Evolutionary conservation across 2,329 filamentous ascomycete genomes (phyloP), one percentile per base, ranked within the genome.

Genomic region (Salinomyces thailandicus): DNA sequence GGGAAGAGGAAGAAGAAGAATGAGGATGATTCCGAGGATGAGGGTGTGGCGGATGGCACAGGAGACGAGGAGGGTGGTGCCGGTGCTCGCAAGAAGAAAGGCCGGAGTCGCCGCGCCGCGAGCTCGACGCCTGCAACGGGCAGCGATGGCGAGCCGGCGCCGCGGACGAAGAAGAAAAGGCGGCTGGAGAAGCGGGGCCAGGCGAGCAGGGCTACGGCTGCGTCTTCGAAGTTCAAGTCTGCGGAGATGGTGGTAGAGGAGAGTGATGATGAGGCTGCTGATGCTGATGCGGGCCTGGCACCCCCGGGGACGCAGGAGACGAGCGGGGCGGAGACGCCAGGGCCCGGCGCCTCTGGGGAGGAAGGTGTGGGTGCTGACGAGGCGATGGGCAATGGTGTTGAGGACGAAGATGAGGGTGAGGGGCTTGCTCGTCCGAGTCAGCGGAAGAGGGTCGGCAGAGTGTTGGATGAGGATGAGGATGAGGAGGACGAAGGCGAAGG

Each of bases 191-290:
- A 72, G 41, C 73, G 73, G 52, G 50, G 54, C 48, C 50, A 54
- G 43, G 61, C 58, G 34, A n/a, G n/a, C n/a, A n/a, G n/a, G n/a
- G n/a, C n/a, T n/a, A 46, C 62, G 60, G 53, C 50, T 40, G 37
- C 39, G 9, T 50, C 43, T 31, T 47, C 45, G 58, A 93, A 93
- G 62, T 93, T 75, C 69, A 94, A 94, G 71, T 87, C 81, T 34
- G 78, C 74, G 2, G 86, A 93, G 61, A 75, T 86, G 44, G 77
- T 94, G 18, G n/a, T n/a, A n/a, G 80, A 85, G 30, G 82, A 89
- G 44, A 85, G 73, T 12, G 73, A 73, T 9, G 43, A 47, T 13
- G 42, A 42, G n/a, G 50, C 39, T 31, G 48, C 39, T 19, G 46
- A 33, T 2, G 40, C 34, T 31, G 44, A 47, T 20, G 47, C 45